Evolutionary conservation across 176 grass and related monocot species (phyloP), one percentile per base, ranked within the genome.

Genomic region (Aegilops tauschii): DNA sequence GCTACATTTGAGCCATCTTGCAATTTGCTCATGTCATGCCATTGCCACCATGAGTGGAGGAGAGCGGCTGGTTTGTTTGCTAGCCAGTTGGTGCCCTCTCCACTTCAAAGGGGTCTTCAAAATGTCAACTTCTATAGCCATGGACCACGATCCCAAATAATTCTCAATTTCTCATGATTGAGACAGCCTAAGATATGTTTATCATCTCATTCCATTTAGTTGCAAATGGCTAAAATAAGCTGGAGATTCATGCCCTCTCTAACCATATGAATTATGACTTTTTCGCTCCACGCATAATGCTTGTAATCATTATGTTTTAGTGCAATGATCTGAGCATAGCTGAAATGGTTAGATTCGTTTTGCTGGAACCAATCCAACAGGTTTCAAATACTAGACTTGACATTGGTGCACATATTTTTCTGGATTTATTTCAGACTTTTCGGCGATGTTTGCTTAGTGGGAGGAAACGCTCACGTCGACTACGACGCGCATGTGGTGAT

Each of bases 291-390:
- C 0, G 2, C 4, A 45, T 44, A 40, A 47, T 73, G 39, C 17
- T 35, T 59, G 18, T 21, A 21, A 59, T 18, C 1, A 54, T 54
- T 54, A 54, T 18, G 16, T 54, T 54, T 54, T 5, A 54, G 5
- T 18, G 16, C 50, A 18, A 18, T 1, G 0, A 18, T 2, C 0
- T 54, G 5, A 54, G 50, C 0, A 1, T 18, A 17, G 0, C 5
- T 52, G 5, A 52, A 0, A 17, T 52, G 49, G 14, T 17, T 52
- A 17, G 49, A 2, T 17, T 52, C 1, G 0, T 50, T 50, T 1
- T 50, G 13, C 4, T 50, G 47, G 47, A 17, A 16, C 14, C 4
- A 50, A 13, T 4, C 47, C 14, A 50, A 0, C 3, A 12, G 3
- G 44, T 0, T 13, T 47, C 44, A 47, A 47, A 4, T 47, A 1